Percentiles rank a stretch among this genome's conserved stretches.
Evolutionary conservation across 2,329 filamentous ascomycete species (phyloP).

Genomic region (Fusarium oligoseptatum): DNA sequence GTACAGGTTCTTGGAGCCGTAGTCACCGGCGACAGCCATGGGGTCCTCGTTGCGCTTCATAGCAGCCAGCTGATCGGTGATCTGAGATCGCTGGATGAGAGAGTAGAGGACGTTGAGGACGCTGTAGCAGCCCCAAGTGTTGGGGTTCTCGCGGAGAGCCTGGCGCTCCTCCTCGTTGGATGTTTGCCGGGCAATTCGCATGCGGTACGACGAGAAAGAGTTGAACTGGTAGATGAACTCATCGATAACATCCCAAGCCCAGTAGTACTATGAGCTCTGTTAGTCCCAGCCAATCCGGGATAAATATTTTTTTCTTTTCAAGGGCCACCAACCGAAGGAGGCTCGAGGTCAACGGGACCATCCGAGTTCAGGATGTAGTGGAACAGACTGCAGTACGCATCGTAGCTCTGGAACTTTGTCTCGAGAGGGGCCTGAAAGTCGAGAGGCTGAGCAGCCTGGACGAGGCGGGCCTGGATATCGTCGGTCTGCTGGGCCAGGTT

Average conservation of each 20-base stretch:
- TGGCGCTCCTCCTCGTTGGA: conserved; percentile 93
- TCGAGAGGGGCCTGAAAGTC: conserved; percentile 97
- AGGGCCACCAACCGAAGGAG: conserved; percentile 82
- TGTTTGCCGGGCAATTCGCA: conserved; percentile 85
- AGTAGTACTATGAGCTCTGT: conserved; percentile 81
- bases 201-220: conserved; percentile 97
- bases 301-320: not conserved
- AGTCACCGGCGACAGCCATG: conserved; percentile 89
- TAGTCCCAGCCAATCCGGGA: conserved; percentile 34
- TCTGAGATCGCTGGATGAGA: conserved; percentile 97
- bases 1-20: conserved; percentile 94
- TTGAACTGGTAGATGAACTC: conserved; percentile 99
- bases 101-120: conserved; percentile 99
- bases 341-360: conserved; percentile 96
- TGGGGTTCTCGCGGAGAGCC: conserved; percentile 94
- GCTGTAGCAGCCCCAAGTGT: conserved; percentile 99
- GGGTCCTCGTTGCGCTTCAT: conserved; percentile 96
- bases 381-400: conserved; percentile 99
- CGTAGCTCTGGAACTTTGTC: conserved; percentile 98
- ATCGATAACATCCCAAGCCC: conserved; percentile 99
- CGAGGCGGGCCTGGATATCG: conserved; percentile 93
- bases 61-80: conserved; percentile 95
- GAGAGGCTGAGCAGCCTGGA: conserved; percentile 91
- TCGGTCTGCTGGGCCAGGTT: conserved; percentile 82
- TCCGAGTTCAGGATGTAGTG: conserved; percentile 99